phyloP scores from a whole-genome alignment of 108 stramenopile genomes.

The Fistulifera pelliculosa region DNA sequence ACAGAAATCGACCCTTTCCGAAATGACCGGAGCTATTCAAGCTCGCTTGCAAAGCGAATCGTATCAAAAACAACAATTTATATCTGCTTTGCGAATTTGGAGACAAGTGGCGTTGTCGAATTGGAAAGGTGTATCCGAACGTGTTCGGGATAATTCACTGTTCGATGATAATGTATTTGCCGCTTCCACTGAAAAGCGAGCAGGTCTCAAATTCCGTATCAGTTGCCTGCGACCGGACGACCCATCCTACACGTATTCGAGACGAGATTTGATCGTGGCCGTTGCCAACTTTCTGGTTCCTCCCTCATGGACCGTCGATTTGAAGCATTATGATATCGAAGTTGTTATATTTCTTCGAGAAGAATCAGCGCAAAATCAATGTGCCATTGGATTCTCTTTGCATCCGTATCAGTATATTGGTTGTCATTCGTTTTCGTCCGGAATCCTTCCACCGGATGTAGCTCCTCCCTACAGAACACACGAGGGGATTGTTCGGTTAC shows the following conservation, averaged over 20 bases:
- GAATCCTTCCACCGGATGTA: slow-evolving; percentile 43
- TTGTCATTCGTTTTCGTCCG: slow-evolving; percentile 31
- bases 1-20: too few relatives aligned
- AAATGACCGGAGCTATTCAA: too few relatives aligned
- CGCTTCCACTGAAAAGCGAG: too few relatives aligned
- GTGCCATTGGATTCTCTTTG: slow-evolving; percentile 38
- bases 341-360: slow-evolving; percentile 24
- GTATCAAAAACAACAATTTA: too few relatives aligned
- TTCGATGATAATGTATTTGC: too few relatives aligned
- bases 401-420: slow-evolving; percentile 41
- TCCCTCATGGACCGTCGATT: slow-evolving; percentile 34
- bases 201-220: slow-evolving; percentile 7
- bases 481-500: slow-evolving; percentile 29
- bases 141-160: too few relatives aligned
- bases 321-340: slow-evolving; percentile 52
- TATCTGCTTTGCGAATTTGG: too few relatives aligned
- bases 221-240: slow-evolving; percentile 23
- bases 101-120: too few relatives aligned
- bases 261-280: slow-evolving; percentile 21
- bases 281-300: slow-evolving; percentile 20
- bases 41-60: too few relatives aligned
- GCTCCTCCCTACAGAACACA: slow-evolving; percentile 26
- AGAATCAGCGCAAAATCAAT: not conserved
- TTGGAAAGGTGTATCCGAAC: too few relatives aligned
- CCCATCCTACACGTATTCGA: slow-evolving; percentile 22